Base-by-base conservation (phyloP, 768 basidiomycete genomes). In the Glaciozyma antarctica region DNA sequence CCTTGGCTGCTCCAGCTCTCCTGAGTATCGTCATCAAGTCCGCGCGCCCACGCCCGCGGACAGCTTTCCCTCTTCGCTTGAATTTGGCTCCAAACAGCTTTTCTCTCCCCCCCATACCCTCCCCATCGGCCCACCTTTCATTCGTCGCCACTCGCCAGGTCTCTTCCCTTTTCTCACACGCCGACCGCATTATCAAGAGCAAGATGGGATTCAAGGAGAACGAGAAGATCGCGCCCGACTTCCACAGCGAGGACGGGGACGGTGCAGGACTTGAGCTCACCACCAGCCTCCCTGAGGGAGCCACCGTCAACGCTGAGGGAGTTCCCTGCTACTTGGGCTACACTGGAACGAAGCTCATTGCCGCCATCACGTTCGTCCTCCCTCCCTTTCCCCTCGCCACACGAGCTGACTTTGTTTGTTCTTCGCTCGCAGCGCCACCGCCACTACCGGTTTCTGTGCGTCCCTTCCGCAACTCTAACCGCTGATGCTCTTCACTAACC, bases 281-380 rank as follows among this genome's bases (percentile, higher is more conserved):
- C 5, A 67, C 62, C 34, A 58, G 62, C 8, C 34, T 67, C 4
- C 66, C 66, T 0, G 62, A 63, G 19, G 58, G 55, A 2, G 66
- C 66, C 0, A 60, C 61, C 48, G 63, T 62, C 17, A 67, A 67
- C 62, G 24, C 19, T 0, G 66, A 51, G 2, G 66, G 66, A 15
- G 59, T 67, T 1, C 66, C 66, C 1, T 52, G 59, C 16, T 67
- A 58, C 60, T n/a, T 60, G 2, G 66, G 66, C 21, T 22, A 53
- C 30, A 64, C 48, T 21, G 66, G 67, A 21, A 63, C 43, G 12
- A 53, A 41, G 21, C 55, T 64, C 12, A 61, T 58, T 59, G 44
- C 4, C 3, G 34, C 57, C 32, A 68, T 68, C 47, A 68, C 67
- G 34, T 19, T 51, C 67, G 19, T 45, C 53, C 19, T 58, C 58